Evolutionary conservation across 345 rosid genomes (phyloP), one percentile per base, ranked within the genome.

Genomic region (Erucastrum elatum): DNA sequence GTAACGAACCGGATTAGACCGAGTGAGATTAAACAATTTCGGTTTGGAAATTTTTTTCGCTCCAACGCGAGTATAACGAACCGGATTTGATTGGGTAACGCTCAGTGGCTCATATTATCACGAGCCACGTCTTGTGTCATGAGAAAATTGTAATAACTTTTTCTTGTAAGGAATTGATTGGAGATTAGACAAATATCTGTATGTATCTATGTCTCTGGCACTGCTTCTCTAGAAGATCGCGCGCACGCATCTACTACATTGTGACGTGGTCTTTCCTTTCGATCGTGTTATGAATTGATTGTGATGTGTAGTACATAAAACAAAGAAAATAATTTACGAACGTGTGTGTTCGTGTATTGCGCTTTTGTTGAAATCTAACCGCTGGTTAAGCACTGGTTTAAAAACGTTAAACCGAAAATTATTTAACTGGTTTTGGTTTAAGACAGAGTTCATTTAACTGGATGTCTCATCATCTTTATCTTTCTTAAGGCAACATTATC

Each of bases 1-100:
- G 16, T 13, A 64, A 61, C 60, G 76, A 46, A 72, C 81, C 72
- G 76, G 72, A 58, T 8, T 13, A 39, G 35, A 78, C 81, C 77
- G 53, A 39, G 29, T 5, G 3, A 3, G 58, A 44, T 63, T 33
- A 4, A 29, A 41, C 13, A 25, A 39, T 21, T 30, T 72, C 30
- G 49, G 49, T 59, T 60, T 70, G 5, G 35, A 51, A 4, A 21
- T 21, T 21, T 21, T 49, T 27, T 17, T 9, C 12, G 35, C 12
- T 68, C 60, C 10, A n/a, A 49, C 27, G 17, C 4, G 49, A 25
- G 3, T 16, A 46, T 11, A 5, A 44, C 8, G n/a, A 60, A 69
- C 70, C 69, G 80, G 39, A 56, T 29, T 44, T 64, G 21, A 71
- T 41, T 56, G 21, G 63, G 55, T 10, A 31, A 44, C 46, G 46